These are phyloP conservation scores for Curvularia spicifera DNA, from an alignment of 2,329 filamentous ascomycete genomes.

Conservation along the genomic window DNA sequence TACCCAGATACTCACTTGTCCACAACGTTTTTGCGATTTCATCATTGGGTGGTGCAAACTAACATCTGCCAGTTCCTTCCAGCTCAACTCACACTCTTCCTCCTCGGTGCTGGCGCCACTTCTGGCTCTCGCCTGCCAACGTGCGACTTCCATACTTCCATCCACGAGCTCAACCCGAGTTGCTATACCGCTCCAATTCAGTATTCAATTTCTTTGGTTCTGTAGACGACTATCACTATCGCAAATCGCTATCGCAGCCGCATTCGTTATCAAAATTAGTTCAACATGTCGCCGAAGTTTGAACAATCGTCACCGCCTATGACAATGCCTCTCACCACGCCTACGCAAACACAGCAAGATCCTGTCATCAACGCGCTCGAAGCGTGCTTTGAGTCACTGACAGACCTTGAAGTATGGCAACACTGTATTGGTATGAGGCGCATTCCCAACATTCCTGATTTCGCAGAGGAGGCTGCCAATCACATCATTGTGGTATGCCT, in stretches of 20 bases:
- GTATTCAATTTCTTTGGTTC: not conserved
- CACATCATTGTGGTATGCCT: slow-evolving; percentile 28
- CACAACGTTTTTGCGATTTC: not conserved
- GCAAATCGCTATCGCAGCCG: not conserved
- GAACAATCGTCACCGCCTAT: not conserved
- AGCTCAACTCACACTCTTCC: not conserved
- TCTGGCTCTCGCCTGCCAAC: not conserved
- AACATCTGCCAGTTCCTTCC: not conserved
- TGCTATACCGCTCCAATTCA: not conserved
- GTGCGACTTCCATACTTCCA: not conserved
- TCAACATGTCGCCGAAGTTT: not conserved
- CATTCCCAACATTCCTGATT: slow-evolving; percentile 4
- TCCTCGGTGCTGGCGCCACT: not conserved
- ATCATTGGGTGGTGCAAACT: not conserved
- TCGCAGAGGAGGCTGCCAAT: slow-evolving; percentile 16
- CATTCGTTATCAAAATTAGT: not conserved
- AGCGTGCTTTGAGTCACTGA: slow-evolving; percentile 4
- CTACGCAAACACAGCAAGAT: not conserved
- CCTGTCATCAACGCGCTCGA: not conserved
- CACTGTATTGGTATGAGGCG: slow-evolving; percentile 14
- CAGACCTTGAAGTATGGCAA: slow-evolving; percentile 10
- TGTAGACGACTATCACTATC: not conserved
- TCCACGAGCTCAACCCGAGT: not conserved
- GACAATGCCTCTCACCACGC: not conserved
- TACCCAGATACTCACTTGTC: not conserved